Conservation (phyloP, 352 stramenopile species). For the Phytophthora pinifolia region DNA sequence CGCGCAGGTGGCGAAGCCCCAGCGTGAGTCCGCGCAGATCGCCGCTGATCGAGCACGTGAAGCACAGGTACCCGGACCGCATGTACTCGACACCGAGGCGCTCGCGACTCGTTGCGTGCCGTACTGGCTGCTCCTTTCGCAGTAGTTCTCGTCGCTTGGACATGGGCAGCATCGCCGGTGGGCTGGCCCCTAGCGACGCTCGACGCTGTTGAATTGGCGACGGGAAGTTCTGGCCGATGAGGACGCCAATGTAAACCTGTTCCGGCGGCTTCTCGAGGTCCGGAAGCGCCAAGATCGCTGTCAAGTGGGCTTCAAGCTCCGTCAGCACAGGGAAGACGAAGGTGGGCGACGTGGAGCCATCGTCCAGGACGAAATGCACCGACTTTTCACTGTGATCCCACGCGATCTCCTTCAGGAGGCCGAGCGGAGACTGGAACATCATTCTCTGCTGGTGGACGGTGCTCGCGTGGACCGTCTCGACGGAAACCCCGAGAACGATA, state of each 20-base stretch:
- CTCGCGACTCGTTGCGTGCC: constrained; percentile 43
- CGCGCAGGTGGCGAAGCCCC: constrained; percentile 44
- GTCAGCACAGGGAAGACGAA: constrained; percentile 53
- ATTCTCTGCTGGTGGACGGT: constrained; percentile 35
- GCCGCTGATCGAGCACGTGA: constrained; percentile 61
- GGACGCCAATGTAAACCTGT: constrained; percentile 66
- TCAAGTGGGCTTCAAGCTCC: constrained; percentile 50
- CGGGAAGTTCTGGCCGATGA: constrained; percentile 56
- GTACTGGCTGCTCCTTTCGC: constrained; percentile 49
- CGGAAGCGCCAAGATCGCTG: constrained; percentile 24
- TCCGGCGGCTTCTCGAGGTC: constrained; percentile 36
- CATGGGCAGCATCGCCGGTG: constrained; percentile 33
- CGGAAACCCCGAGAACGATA: constrained; percentile 43
- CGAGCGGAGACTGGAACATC: constrained; percentile 44
- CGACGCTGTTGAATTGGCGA: constrained; percentile 72
- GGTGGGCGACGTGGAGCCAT: constrained; percentile 26
- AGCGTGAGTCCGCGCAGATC: constrained; percentile 59
- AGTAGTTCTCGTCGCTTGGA: constrained; percentile 52
- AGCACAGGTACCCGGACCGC: constrained; percentile 44
- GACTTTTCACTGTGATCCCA: constrained; percentile 72
- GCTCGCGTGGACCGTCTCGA: constrained; percentile 43
- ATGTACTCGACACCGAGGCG: constrained; percentile 58
- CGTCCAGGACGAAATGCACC: constrained; percentile 43
- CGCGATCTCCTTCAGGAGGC: constrained; percentile 55
- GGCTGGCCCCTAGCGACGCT: constrained; percentile 6